These are phyloP conservation scores for Poa annua DNA, from an alignment of 176 grass and related monocot genomes.

Conservation along the genomic window DNA sequence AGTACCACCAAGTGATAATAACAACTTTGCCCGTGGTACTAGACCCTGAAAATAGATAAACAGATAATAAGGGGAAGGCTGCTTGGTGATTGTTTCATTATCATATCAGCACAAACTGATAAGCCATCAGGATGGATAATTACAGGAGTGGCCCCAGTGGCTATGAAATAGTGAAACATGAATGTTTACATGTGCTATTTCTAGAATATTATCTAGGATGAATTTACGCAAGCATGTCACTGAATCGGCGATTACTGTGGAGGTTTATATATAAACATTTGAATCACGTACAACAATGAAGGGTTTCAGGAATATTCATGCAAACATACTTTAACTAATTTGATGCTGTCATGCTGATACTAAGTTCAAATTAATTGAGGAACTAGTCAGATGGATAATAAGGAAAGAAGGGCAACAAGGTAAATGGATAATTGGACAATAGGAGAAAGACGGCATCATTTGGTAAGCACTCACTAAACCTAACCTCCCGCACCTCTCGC, in stretches of 20 bases:
- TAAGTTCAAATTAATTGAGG: not conserved
- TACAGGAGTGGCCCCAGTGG: not conserved
- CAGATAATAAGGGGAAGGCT: not conserved
- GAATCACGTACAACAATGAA: not conserved
- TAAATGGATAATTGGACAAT: not conserved
- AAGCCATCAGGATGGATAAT: not conserved
- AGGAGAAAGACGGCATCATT: not conserved
- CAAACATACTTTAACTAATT: not conserved
- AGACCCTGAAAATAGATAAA: conserved; percentile 66
- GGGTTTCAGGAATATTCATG: not conserved
- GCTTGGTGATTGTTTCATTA: not conserved
- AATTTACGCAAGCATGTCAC: not conserved
- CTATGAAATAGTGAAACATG: conserved; percentile 1
- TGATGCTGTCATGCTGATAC: not conserved
- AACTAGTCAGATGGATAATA: not conserved
- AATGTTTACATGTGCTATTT: conserved; percentile 2
- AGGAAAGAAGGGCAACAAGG: not conserved
- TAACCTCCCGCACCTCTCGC: too few relatives aligned
- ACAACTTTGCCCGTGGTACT: conserved; percentile 80
- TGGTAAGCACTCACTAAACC: too few relatives aligned
- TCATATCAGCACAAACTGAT: not conserved
- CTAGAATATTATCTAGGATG: conserved; percentile 3
- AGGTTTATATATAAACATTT: not conserved
- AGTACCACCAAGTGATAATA: conserved; percentile 82
- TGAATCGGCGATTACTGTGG: not conserved